Evolutionary conservation across 2,329 filamentous ascomycete genomes (phyloP).

Genomic region (Cephalotrichum gorgonifer): DNA sequence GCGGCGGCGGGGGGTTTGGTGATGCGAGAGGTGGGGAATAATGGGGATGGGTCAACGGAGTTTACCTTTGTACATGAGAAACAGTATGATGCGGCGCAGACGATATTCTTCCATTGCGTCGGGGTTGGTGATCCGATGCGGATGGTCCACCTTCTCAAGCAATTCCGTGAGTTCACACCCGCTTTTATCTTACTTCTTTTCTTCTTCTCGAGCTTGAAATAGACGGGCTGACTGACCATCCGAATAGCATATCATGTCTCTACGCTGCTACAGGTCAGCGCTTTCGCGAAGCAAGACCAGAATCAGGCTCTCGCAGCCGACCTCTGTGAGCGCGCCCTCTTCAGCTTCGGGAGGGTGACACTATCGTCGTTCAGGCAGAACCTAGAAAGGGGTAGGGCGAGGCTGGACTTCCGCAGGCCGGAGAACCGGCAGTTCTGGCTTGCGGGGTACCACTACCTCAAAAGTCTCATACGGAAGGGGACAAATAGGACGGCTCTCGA

Average conservation of each 20-base stretch:
- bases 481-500: conserved; percentile 89
- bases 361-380: conserved; percentile 72
- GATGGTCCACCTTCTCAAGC: conserved; percentile 60
- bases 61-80: conserved; percentile 71
- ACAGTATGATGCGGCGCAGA: conserved; percentile 64
- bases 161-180: conserved; percentile 21
- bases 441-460: conserved; percentile 79
- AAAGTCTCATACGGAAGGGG: conserved; percentile 77
- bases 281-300: conserved; percentile 82
- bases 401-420: conserved; percentile 68
- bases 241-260: conserved; percentile 73
- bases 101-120: conserved; percentile 68
- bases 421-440: conserved; percentile 94
- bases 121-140: conserved; percentile 74
- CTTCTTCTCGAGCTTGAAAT: background rate
- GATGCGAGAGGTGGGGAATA: conserved; percentile 53
- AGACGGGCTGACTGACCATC: background rate
- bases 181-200: conserved; percentile 14
- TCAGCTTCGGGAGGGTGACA: conserved; percentile 82
- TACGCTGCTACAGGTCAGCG: conserved; percentile 85
- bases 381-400: conserved; percentile 66
- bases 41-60: conserved; percentile 42
- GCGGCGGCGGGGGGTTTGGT: conserved; percentile 70
- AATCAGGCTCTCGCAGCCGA: conserved; percentile 81
- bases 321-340: conserved; percentile 80